Percentiles rank a stretch among this genome's conserved stretches.
Evolutionary conservation across 768 basidiomycete genomes (phyloP).

Genomic region (Neoboletus magnificus): DNA sequence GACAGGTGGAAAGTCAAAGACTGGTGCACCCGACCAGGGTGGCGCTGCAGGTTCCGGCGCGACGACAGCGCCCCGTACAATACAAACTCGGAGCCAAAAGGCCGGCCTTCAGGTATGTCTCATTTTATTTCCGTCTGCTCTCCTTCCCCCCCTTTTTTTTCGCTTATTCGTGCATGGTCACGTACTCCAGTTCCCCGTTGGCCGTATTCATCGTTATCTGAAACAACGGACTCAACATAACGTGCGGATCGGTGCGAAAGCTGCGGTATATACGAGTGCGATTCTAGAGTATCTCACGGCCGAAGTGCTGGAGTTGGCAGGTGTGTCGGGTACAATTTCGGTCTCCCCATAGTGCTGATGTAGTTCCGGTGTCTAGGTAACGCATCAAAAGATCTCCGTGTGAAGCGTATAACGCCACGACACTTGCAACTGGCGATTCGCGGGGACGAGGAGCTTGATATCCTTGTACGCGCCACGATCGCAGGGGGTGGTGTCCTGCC

Average conservation of each 20-base stretch:
- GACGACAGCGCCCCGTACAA: conserved; percentile 33
- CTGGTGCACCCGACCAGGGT: conserved; percentile 33
- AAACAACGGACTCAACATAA: conserved; percentile 92
- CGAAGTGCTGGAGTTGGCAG: conserved; percentile 93
- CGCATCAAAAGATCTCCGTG: conserved; percentile 94
- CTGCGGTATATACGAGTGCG: conserved; percentile 94
- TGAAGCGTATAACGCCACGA: conserved; percentile 95
- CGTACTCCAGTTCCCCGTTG: conserved; percentile 77
- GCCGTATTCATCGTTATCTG: conserved; percentile 95
- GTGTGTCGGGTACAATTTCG: conserved; percentile 40
- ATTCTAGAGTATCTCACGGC: conserved; percentile 96
- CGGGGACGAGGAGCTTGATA: conserved; percentile 97
- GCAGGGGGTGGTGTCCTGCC: conserved; percentile 86
- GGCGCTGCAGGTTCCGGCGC: conserved; percentile 29
- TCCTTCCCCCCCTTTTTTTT: background rate
- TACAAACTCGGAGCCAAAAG: conserved; percentile 74
- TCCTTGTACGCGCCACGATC: conserved; percentile 89
- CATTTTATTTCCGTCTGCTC: background rate
- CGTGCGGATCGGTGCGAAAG: conserved; percentile 95
- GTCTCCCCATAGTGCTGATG: background rate
- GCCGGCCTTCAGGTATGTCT: conserved; percentile 79
- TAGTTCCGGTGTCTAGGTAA: conserved; percentile 55
- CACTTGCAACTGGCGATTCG: conserved; percentile 95
- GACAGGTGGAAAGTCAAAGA: conserved; percentile 63
- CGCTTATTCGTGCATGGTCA: background rate